Conservation (phyloP, 106 monocot genomes). For the Apostasia shenzhenica region DNA sequence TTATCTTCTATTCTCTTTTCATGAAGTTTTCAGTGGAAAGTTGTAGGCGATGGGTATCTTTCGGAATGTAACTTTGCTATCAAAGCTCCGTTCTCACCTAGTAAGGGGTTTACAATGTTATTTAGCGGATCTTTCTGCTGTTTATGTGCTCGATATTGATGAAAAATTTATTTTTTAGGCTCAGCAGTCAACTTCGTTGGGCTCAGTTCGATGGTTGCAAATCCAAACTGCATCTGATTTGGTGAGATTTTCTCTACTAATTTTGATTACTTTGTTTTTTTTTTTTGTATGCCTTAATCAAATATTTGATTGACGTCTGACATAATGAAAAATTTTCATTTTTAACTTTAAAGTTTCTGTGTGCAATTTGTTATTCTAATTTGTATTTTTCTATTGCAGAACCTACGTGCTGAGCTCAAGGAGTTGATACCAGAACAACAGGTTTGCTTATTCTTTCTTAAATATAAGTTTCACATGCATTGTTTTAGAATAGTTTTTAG, state of each 20-base stretch:
- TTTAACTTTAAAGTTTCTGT: too few species aligned
- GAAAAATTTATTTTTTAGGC: slow-evolving; percentile 22
- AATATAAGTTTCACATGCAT: too few species aligned
- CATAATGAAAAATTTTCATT: not conserved
- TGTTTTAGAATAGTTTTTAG: too few species aligned
- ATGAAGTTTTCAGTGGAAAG: not conserved
- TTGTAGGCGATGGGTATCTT: slow-evolving; percentile 39
- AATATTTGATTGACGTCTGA: not conserved
- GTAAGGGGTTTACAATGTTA: slow-evolving; percentile 31
- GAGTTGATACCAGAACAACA: slow-evolving; percentile 93
- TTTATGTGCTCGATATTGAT: not conserved
- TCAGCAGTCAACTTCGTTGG: slow-evolving; percentile 41
- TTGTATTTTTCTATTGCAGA: slow-evolving; percentile 39
- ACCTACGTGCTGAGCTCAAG: slow-evolving; percentile 72
- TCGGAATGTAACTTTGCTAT: slow-evolving; percentile 43
- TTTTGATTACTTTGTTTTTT: not conserved
- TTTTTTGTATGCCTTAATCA: not conserved
- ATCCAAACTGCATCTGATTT: slow-evolving; percentile 61
- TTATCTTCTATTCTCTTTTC: not conserved
- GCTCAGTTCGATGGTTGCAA: slow-evolving; percentile 71
- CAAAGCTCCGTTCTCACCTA: slow-evolving; percentile 63
- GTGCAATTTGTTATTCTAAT: not conserved
- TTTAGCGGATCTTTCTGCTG: not conserved
- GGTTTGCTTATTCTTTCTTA: slow-evolving; percentile 23
- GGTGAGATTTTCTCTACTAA: slow-evolving; percentile 26